A percentile compares a stretch with the other conserved stretches of the same genome.
These are phyloP conservation scores for Anisodus tanguticus DNA, from an alignment of 257 asterid species.

Conservation along the genomic window DNA sequence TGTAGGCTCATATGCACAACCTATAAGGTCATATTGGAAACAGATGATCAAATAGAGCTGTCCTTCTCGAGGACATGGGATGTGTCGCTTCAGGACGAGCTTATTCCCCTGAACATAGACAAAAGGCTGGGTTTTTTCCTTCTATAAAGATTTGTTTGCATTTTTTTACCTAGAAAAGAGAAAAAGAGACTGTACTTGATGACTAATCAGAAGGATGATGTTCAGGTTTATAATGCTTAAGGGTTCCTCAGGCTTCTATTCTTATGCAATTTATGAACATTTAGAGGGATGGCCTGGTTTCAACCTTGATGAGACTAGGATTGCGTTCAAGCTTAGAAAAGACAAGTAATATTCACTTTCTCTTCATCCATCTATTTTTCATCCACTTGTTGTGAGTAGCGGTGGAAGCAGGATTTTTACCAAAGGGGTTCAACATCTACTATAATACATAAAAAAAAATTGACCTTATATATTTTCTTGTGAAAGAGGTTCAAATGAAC, in stretches of 20 bases:
- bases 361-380: background rate
- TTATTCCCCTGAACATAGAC: slow-evolving; percentile 69
- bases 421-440: too few species aligned
- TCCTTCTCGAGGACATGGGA: slow-evolving; percentile 86
- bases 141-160: background rate
- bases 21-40: slow-evolving; percentile 58
- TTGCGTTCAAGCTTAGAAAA: slow-evolving; percentile 83
- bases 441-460: too few species aligned
- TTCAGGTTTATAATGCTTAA: slow-evolving; percentile 77
- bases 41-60: slow-evolving; percentile 69
- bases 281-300: slow-evolving; percentile 67
- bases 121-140: slow-evolving; percentile 48
- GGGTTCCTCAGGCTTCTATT: slow-evolving; percentile 73
- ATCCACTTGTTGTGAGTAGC: too few species aligned
- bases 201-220: slow-evolving; percentile 29
- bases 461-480: too few species aligned
- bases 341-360: slow-evolving; percentile 55
- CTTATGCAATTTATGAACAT: slow-evolving; percentile 81
- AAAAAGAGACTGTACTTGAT: background rate
- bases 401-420: too few species aligned
- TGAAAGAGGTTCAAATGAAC: too few species aligned
- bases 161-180: background rate
- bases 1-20: slow-evolving; percentile 73
- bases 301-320: slow-evolving; percentile 72
- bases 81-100: slow-evolving; percentile 64